phyloP scores from a whole-genome alignment of 176 grass and related monocot genomes.

The Lolium perenne region DNA sequence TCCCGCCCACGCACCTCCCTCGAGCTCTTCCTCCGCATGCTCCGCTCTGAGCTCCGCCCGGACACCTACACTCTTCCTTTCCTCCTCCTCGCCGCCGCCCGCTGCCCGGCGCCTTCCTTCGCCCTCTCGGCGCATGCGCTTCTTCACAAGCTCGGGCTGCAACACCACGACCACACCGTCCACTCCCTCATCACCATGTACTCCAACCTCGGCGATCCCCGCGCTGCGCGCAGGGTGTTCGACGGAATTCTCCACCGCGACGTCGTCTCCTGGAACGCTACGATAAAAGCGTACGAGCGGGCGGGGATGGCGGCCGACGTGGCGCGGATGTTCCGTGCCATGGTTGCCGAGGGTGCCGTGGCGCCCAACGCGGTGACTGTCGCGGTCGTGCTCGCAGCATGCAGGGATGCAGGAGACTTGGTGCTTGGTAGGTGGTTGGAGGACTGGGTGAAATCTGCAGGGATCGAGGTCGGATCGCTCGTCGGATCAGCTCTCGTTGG shows the following conservation, averaged over 20 bases:
- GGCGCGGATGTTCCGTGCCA: conserved; percentile 5
- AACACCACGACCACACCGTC: conserved; percentile 40
- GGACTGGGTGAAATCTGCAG: conserved; percentile 33
- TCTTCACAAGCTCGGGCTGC: conserved; percentile 37
- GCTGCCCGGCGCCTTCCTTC: conserved; percentile 25
- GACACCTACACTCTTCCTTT: conserved; percentile 50
- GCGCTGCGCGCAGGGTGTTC: conserved; percentile 45
- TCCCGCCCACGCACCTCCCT: conserved; percentile 37
- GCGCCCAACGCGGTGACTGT: conserved; percentile 35
- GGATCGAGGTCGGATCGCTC: conserved; percentile 49
- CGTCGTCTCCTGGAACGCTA: conserved; percentile 53
- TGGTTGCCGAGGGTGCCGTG: conserved; percentile 11
- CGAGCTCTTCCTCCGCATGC: conserved; percentile 43
- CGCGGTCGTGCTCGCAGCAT: conserved; percentile 47
- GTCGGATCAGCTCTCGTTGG: conserved; percentile 59
- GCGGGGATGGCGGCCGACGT: conserved; percentile 21
- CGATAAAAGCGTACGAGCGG: conserved; percentile 41
- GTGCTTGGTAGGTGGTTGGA: conserved; percentile 65
- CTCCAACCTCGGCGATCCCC: conserved; percentile 19
- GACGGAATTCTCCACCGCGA: conserved; percentile 45
- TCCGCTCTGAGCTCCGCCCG: conserved; percentile 40
- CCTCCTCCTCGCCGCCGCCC: conserved; percentile 53
- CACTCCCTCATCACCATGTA: conserved; percentile 55
- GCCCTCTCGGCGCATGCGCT: conserved; percentile 44
- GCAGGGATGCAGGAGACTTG: conserved; percentile 56